Evolutionary conservation across 2,329 filamentous ascomycete species (phyloP).

Genomic region (Nannizzia gypsea): DNA sequence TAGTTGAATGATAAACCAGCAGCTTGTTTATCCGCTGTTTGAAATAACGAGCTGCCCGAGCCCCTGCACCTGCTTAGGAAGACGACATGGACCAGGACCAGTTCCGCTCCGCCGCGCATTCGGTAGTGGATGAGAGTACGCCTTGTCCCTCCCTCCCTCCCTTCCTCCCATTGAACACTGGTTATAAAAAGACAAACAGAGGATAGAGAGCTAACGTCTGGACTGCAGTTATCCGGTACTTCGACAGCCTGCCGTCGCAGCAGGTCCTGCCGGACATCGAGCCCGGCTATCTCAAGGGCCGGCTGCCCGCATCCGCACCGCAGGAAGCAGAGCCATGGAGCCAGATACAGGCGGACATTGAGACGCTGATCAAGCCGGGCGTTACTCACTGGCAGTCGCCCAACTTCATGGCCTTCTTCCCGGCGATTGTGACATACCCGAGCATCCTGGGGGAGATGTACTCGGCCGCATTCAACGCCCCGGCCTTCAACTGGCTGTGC

Average conservation of each 20-base stretch:
- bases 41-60: not conserved
- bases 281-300: constrained; percentile 72
- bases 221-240: constrained; percentile 64
- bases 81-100: constrained; percentile 61
- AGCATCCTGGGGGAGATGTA: constrained; percentile 86
- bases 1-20: no score
- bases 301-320: constrained; percentile 60
- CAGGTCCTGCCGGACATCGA: constrained; percentile 65
- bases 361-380: constrained; percentile 76
- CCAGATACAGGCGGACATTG: constrained; percentile 71
- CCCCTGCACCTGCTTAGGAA: not conserved
- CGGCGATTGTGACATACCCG: constrained; percentile 68
- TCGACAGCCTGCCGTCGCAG: constrained; percentile 57
- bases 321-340: constrained; percentile 58
- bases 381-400: constrained; percentile 91
- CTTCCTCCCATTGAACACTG: no score
- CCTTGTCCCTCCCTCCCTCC: not conserved
- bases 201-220: not conserved
- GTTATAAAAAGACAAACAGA: not conserved
- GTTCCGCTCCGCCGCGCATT: constrained; percentile 64
- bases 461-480: constrained; percentile 73
- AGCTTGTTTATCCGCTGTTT: not conserved
- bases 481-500: constrained; percentile 96
- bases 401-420: constrained; percentile 94
- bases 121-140: constrained; percentile 69